Conservation (phyloP, 75 land plant genomes). For the Sequoiadendron giganteum region DNA sequence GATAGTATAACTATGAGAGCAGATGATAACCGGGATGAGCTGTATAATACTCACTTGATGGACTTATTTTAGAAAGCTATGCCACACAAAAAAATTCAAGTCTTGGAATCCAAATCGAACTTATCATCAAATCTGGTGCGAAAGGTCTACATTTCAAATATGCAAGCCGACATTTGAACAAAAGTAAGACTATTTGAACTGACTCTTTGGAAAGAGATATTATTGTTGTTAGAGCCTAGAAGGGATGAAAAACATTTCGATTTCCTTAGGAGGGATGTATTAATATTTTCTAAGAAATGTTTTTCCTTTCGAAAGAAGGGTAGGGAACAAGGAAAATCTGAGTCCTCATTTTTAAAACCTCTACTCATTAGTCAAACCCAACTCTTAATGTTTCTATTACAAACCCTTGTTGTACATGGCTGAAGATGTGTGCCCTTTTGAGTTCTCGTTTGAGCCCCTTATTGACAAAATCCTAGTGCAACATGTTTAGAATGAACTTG, state of each 20-base stretch:
- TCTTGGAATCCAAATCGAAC: not conserved
- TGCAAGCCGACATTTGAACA: not conserved
- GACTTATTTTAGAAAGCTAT: not conserved
- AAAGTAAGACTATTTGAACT: not conserved
- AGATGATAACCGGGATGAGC: not conserved
- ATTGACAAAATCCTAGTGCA: too few relatives aligned
- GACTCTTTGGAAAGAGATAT: not conserved
- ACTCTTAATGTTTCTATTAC: too few relatives aligned
- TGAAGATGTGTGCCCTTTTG: too few relatives aligned
- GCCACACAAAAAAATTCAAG: not conserved
- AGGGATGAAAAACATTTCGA: not conserved
- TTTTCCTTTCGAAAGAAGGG: too few relatives aligned
- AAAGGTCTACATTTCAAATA: not conserved
- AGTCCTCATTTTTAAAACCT: too few relatives aligned
- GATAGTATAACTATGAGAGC: not conserved
- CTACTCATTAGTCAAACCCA: too few relatives aligned
- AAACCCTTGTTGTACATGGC: too few relatives aligned
- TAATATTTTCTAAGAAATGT: too few relatives aligned
- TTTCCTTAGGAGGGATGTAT: not conserved
- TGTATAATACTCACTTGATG: not conserved
- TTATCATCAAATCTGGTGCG: not conserved
- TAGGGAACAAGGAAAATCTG: too few relatives aligned
- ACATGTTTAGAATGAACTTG: not conserved
- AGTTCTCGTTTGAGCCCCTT: too few relatives aligned
- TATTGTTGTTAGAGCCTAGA: not conserved